These are phyloP conservation scores for Trametes sp. DNA, from an alignment of 1,284 basidiomycete species.

Conservation along the genomic window DNA sequence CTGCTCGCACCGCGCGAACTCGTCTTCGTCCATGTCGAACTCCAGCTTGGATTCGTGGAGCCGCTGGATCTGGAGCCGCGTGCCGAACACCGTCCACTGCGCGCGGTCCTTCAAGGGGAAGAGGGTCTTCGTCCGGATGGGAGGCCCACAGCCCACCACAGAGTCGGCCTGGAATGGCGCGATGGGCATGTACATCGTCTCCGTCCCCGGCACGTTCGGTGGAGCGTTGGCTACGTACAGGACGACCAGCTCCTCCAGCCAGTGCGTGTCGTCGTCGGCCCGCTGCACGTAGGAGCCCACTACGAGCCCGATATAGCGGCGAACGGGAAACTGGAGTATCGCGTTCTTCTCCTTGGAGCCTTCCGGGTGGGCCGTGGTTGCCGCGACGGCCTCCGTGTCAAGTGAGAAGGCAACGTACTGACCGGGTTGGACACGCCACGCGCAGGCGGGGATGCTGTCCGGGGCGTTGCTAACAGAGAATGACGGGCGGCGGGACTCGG, in stretches of 20 bases:
- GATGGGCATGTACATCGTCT: conserved; percentile 27
- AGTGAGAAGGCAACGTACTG: conserved; percentile 36
- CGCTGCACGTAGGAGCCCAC: conserved; percentile 23
- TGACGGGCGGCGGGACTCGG: conserved; percentile 25
- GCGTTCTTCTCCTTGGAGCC: conserved; percentile 19
- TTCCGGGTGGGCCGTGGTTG: conserved; percentile 8
- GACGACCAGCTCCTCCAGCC: conserved; percentile 31
- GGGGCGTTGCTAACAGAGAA: conserved; percentile 22
- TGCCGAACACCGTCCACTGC: conserved; percentile 37
- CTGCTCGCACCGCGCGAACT: conserved; percentile 29
- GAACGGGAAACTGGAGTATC: conserved; percentile 17
- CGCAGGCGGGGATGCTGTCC: conserved; percentile 10
- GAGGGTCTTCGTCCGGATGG: conserved; percentile 29
- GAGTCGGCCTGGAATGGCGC: conserved; percentile 14
- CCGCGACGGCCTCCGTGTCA: conserved; percentile 24
- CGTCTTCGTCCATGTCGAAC: conserved; percentile 34
- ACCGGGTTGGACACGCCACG: conserved; percentile 30
- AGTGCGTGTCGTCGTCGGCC: conserved; percentile 19
- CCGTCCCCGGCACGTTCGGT: conserved; percentile 12
- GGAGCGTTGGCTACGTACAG: conserved; percentile 21
- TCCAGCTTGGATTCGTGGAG: conserved; percentile 29
- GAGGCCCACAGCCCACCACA: neutral
- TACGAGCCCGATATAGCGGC: conserved; percentile 38
- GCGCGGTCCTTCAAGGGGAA: conserved; percentile 32
- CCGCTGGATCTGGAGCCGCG: conserved; percentile 28